Conservation (phyloP, 108 stramenopile species). For the Chaetoceros tenuissimus region DNA sequence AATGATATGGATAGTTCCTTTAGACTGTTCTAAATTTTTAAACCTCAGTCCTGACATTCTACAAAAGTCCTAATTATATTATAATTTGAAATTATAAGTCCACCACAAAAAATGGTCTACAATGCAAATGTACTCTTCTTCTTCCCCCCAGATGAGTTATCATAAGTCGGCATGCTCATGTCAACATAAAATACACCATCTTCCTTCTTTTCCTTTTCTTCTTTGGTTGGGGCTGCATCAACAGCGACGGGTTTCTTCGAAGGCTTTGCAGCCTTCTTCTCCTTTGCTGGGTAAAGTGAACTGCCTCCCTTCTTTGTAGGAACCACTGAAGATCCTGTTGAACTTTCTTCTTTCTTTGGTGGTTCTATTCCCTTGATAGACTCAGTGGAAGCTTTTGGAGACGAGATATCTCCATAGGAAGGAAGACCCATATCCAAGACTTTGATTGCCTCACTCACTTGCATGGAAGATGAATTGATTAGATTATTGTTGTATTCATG, state of each 20-base stretch:
- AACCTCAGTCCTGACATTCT: no score
- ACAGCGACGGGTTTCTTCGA: neutral
- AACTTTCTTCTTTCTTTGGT: neutral
- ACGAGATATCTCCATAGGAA: neutral
- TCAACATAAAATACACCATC: neutral
- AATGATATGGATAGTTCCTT: conserved; percentile 77
- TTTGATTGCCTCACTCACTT: neutral
- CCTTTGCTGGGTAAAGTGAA: neutral
- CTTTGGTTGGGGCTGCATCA: neutral
- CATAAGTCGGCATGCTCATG: neutral
- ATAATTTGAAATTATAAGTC: no score
- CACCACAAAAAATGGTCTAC: neutral
- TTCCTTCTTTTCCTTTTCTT: neutral
- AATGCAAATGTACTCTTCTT: neutral
- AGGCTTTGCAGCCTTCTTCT: neutral
- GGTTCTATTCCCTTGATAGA: neutral
- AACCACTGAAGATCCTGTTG: neutral
- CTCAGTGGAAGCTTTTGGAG: neutral
- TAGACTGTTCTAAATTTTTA: no score
- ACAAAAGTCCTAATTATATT: no score
- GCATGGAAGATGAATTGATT: no score
- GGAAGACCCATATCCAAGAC: neutral
- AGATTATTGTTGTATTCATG: no score
- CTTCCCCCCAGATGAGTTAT: neutral
- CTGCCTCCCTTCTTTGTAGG: neutral